A percentile compares a stretch with the other conserved stretches of the same genome.
These are phyloP conservation scores for Xylaria sp. DNA, from an alignment of 2,329 filamentous ascomycete species.

Conservation along the genomic window DNA sequence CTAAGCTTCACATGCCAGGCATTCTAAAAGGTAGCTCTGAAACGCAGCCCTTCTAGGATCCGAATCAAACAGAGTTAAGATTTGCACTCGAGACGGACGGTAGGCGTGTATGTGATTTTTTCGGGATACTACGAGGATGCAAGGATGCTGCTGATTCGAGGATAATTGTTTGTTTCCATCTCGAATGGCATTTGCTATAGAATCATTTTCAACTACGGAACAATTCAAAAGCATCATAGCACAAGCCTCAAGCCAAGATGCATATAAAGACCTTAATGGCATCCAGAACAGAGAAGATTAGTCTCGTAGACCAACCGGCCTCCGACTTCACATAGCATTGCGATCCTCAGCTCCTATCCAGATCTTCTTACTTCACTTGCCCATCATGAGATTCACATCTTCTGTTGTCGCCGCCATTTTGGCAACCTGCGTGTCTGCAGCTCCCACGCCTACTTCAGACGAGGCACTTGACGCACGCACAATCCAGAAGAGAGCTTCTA, in stretches of 20 bases:
- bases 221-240: constrained; percentile 4
- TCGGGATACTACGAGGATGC: background rate
- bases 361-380: background rate
- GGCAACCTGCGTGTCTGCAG: constrained; percentile 39
- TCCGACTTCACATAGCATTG: background rate
- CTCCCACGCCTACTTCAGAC: constrained; percentile 40
- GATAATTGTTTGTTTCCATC: constrained; percentile 32
- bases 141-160: constrained; percentile 34
- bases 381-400: constrained; percentile 44
- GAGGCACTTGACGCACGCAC: constrained; percentile 36
- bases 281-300: constrained; percentile 3
- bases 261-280: constrained; percentile 28
- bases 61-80: constrained; percentile 15
- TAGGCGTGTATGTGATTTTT: background rate
- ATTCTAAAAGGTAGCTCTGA: background rate
- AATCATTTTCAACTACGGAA: constrained; percentile 9
- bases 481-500: constrained; percentile 42
- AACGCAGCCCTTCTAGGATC: constrained; percentile 2
- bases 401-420: constrained; percentile 37
- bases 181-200: constrained; percentile 3
- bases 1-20: constrained; percentile 8
- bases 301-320: constrained; percentile 7
- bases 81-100: background rate
- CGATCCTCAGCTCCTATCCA: constrained; percentile 1
- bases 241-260: background rate